A percentile compares a stretch with the other conserved stretches of the same genome.
phyloP scores from a whole-genome alignment of 352 stramenopile species.

The Elongisporangium undulatum region DNA sequence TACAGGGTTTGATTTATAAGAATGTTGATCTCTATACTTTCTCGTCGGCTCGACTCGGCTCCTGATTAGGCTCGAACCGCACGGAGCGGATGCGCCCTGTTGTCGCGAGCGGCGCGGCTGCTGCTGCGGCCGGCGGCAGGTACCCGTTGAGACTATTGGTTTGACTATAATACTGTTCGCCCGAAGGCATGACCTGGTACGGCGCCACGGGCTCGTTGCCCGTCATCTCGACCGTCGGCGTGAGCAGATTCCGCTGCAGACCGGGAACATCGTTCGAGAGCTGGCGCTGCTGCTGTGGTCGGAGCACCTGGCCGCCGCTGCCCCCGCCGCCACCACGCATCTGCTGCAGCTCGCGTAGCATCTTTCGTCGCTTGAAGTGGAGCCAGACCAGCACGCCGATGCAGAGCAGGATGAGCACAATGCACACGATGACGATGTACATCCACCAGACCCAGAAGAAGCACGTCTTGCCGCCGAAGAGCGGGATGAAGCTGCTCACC shows the following conservation, averaged over 20 bases:
- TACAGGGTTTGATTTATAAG: background rate
- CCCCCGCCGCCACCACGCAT: background rate
- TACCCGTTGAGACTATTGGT: background rate
- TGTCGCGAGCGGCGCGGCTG: background rate
- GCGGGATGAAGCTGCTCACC: conserved; percentile 50
- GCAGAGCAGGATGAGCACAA: conserved; percentile 53
- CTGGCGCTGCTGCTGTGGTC: conserved; percentile 25
- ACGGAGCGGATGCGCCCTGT: background rate
- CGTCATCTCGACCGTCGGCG: conserved; percentile 9
- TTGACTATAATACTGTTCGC: conserved; percentile 12
- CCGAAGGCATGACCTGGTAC: conserved; percentile 1
- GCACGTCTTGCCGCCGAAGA: conserved; percentile 60
- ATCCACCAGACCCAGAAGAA: conserved; percentile 90
- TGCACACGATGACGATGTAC: conserved; percentile 68
- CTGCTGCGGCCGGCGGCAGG: background rate
- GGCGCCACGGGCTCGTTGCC: conserved; percentile 8
- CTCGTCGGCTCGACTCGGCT: background rate
- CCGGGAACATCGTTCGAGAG: conserved; percentile 24
- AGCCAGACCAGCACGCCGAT: conserved; percentile 42
- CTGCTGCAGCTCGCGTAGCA: conserved; percentile 34
- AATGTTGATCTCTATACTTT: background rate
- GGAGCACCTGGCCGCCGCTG: conserved; percentile 16
- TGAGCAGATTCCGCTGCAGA: conserved; percentile 41
- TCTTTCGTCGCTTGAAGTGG: conserved; percentile 41
- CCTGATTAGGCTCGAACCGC: background rate